phyloP scores from a whole-genome alignment of 202 grass and related monocot genomes.

The Setaria italica region DNA sequence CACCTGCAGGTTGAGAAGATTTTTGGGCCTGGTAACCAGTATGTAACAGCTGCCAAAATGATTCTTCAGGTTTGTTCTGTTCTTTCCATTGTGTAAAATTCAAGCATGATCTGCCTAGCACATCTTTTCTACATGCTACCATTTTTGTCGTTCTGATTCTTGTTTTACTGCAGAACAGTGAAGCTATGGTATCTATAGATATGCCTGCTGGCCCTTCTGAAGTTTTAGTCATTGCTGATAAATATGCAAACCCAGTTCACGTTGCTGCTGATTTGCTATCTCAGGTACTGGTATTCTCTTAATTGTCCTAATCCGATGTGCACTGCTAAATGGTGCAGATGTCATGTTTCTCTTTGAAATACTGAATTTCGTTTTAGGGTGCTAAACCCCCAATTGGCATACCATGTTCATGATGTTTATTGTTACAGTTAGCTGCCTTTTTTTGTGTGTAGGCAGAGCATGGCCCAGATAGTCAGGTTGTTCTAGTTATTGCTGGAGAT shows the following conservation, averaged over 20 bases:
- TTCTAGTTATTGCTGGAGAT: conserved; percentile 84
- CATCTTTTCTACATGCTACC: neutral
- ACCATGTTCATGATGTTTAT: neutral
- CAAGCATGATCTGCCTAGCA: neutral
- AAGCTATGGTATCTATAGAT: conserved; percentile 97
- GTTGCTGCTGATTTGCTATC: conserved; percentile 96
- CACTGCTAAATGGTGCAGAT: neutral
- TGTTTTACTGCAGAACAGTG: conserved; percentile 82
- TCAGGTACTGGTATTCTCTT: conserved; percentile 61
- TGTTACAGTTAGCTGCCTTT: conserved; percentile 13
- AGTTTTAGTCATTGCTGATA: conserved; percentile 92
- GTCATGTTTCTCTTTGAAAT: neutral
- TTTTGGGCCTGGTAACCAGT: conserved; percentile 96
- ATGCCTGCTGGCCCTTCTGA: conserved; percentile 98
- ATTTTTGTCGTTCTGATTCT: conserved; percentile 39
- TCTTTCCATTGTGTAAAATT: conserved; percentile 26
- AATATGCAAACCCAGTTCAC: conserved; percentile 82
- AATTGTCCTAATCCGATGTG: neutral
- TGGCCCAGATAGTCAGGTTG: conserved; percentile 98
- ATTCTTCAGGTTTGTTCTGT: conserved; percentile 86
- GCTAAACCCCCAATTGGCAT: neutral
- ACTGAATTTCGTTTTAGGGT: conserved; percentile 16
- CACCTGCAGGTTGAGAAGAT: conserved; percentile 80
- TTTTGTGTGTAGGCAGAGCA: conserved; percentile 87
- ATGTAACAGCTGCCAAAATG: conserved; percentile 99